These are phyloP conservation scores for Xylogone sp. DNA, from an alignment of 2,329 filamentous ascomycete genomes.

Conservation along the genomic window DNA sequence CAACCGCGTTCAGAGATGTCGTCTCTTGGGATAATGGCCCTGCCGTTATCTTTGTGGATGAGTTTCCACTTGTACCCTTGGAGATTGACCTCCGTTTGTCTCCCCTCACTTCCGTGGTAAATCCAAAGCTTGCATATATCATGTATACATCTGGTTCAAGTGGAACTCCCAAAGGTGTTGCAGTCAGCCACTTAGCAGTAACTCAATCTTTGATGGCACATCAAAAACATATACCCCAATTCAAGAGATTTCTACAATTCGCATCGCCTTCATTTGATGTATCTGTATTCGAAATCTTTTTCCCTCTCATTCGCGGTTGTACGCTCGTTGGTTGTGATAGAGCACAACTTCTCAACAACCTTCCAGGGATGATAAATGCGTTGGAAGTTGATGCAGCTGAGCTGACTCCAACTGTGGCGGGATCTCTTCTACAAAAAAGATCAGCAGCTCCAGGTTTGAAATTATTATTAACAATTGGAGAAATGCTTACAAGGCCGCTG, in stretches of 20 bases:
- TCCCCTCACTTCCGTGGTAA: not conserved
- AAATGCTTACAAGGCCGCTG: conserved; percentile 81
- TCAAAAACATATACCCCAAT: conserved; percentile 69
- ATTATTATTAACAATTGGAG: conserved; percentile 80
- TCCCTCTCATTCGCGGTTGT: conserved; percentile 68
- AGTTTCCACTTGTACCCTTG: conserved; percentile 17
- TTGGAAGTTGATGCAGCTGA: conserved; percentile 80
- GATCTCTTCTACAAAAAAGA: conserved; percentile 68
- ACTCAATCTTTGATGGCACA: conserved; percentile 83
- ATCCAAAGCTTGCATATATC: conserved; percentile 65
- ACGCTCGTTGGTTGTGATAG: conserved; percentile 73
- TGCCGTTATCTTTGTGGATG: conserved; percentile 37
- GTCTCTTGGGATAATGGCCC: conserved; percentile 33
- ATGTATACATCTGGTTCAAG: conserved; percentile 95
- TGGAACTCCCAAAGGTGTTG: conserved; percentile 83
- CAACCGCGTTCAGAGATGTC: conserved; percentile 37
- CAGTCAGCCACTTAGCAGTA: conserved; percentile 73
- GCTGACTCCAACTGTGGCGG: conserved; percentile 82
- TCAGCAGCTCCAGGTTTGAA: conserved; percentile 63
- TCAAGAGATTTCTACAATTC: conserved; percentile 83
- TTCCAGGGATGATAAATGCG: conserved; percentile 60
- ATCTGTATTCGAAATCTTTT: conserved; percentile 93
- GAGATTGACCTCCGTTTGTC: not conserved
- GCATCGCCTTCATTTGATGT: conserved; percentile 92
- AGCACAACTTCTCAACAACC: conserved; percentile 67